Percentiles rank a stretch among this genome's conserved stretches.
These are phyloP conservation scores for Bryoerythrophyllum caledonicum DNA, from an alignment of 225 moss, liverwort and hornwort genomes.

Conservation along the genomic window DNA sequence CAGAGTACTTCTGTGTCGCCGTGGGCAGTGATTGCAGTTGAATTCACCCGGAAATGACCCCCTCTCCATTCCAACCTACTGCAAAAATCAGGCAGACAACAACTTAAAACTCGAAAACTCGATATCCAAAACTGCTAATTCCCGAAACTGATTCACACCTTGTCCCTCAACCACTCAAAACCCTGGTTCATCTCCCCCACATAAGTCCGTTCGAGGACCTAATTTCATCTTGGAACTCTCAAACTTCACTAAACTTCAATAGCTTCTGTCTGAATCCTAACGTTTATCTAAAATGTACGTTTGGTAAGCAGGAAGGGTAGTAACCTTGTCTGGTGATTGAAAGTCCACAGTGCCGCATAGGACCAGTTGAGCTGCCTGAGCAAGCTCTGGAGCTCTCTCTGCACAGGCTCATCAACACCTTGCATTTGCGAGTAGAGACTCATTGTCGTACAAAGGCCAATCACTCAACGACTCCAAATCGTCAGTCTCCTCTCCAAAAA, in stretches of 20 bases:
- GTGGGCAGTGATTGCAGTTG: background rate
- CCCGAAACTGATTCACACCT: background rate
- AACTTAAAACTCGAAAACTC: background rate
- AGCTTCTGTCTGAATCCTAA: background rate
- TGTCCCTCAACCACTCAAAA: no score
- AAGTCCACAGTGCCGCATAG: slow-evolving; percentile 58
- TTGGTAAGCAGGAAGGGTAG: background rate
- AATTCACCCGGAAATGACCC: slow-evolving; percentile 42
- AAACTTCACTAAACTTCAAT: background rate
- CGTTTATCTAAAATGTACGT: no score
- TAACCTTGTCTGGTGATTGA: slow-evolving; percentile 44
- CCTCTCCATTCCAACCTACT: slow-evolving; percentile 56
- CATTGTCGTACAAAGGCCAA: slow-evolving; percentile 10
- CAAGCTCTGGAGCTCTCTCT: slow-evolving; percentile 40
- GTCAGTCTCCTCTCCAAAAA: background rate
- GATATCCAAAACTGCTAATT: background rate
- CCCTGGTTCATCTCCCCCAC: background rate
- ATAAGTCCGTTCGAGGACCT: background rate
- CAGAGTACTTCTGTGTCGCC: slow-evolving; percentile 20
- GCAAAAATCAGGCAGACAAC: background rate
- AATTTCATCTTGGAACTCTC: background rate
- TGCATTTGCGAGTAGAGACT: slow-evolving; percentile 14
- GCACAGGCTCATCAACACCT: slow-evolving; percentile 24
- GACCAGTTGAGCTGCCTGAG: slow-evolving; percentile 52
- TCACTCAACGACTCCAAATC: background rate